phyloP scores from a whole-genome alignment of 1,284 basidiomycete species.

The Ustilago shanxiensis region DNA sequence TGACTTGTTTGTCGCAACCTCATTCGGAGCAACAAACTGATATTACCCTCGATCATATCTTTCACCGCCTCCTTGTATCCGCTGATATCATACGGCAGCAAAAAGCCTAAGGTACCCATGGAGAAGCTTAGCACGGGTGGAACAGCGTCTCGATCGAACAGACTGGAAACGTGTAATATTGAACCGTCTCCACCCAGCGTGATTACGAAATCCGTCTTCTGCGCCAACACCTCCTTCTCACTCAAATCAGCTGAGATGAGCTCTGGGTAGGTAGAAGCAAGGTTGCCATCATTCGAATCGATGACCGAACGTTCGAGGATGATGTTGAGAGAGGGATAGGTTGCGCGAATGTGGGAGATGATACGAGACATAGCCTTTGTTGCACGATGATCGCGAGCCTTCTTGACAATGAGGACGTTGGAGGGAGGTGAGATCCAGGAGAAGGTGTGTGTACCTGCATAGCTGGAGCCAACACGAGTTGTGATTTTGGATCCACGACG shows the following conservation, averaged over 20 bases:
- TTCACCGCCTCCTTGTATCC: conserved; percentile 53
- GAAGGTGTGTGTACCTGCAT: conserved; percentile 67
- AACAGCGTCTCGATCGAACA: conserved; percentile 88
- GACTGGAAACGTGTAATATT: conserved; percentile 90
- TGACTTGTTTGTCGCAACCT: conserved; percentile 57
- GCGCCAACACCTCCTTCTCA: conserved; percentile 41
- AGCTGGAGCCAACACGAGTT: conserved; percentile 60
- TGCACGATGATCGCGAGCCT: conserved; percentile 72
- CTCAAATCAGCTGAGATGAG: conserved; percentile 25
- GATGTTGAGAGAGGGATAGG: conserved; percentile 80
- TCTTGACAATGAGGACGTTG: conserved; percentile 73
- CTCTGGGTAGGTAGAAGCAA: conserved; percentile 32
- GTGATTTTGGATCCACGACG: conserved; percentile 56
- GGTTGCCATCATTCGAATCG: conserved; percentile 76
- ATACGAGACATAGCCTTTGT: conserved; percentile 71
- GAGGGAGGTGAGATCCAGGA: conserved; percentile 66
- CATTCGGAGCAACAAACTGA: conserved; percentile 63
- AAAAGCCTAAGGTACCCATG: conserved; percentile 93
- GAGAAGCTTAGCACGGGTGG: conserved; percentile 95
- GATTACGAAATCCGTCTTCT: conserved; percentile 80
- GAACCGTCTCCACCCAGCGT: conserved; percentile 96
- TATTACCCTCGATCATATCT: conserved; percentile 56
- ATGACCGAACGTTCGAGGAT: conserved; percentile 78
- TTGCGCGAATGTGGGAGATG: conserved; percentile 61
- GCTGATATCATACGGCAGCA: conserved; percentile 80